Percentiles rank a stretch among this genome's conserved stretches.
Conservation (phyloP, 345 rosid genomes). For the Nasturtium officinale region DNA sequence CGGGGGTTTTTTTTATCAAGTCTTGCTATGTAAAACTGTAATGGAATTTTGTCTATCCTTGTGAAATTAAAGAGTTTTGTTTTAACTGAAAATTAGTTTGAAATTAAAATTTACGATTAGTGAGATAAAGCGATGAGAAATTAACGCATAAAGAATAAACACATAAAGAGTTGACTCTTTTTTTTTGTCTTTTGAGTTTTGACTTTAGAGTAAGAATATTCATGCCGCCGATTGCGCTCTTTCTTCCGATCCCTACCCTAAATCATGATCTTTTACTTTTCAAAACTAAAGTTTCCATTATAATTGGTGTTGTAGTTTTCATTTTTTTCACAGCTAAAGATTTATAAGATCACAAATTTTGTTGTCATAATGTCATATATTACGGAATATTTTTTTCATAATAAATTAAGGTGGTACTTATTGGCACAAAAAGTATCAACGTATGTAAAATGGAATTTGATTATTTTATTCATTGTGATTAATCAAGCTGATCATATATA, state of each 20-base stretch:
- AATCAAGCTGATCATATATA: background rate
- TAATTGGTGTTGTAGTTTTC: background rate
- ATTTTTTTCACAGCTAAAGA: background rate
- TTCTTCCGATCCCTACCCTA: background rate
- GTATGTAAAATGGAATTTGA: background rate
- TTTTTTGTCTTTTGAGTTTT: background rate
- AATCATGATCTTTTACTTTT: slow-evolving; percentile 15
- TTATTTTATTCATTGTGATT: background rate
- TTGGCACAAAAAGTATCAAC: background rate
- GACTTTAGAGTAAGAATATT: slow-evolving; percentile 12
- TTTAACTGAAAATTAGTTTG: background rate
- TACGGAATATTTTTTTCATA: background rate
- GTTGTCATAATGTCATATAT: background rate
- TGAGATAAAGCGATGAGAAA: slow-evolving; percentile 24
- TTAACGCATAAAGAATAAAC: slow-evolving; percentile 25
- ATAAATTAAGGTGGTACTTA: too few relatives aligned
- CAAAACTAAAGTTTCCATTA: background rate
- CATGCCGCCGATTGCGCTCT: slow-evolving; percentile 38
- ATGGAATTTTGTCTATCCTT: background rate
- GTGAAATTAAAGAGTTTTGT: background rate
- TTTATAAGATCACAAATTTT: background rate
- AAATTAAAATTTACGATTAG: background rate
- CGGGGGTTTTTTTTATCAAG: background rate
- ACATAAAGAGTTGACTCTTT: slow-evolving; percentile 3
- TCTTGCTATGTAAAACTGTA: background rate